Conservation (phyloP, 345 rosid genomes). For the Citrus unshiu region DNA sequence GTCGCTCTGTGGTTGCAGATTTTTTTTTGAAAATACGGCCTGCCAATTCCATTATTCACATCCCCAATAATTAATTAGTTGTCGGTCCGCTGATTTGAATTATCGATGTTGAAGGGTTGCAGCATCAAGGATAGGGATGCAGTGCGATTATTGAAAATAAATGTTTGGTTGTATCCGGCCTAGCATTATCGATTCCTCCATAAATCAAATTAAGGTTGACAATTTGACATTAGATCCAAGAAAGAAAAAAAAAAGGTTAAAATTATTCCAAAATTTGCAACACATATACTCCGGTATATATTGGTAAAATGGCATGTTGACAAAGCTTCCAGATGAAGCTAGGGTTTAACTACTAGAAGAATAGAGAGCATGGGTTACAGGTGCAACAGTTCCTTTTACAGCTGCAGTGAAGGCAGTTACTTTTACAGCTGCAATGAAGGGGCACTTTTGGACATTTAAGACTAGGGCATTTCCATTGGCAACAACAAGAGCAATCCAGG, state of each 20-base stretch:
- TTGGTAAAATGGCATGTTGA: constrained; percentile 10
- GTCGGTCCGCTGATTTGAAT: constrained; percentile 20
- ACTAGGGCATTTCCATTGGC: constrained; percentile 45
- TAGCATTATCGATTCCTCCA: neutral
- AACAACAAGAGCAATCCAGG: constrained; percentile 42
- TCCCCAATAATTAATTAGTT: constrained; percentile 12
- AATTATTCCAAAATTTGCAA: neutral
- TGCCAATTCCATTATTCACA: constrained; percentile 17
- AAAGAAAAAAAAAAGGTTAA: neutral
- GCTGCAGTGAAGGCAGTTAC: constrained; percentile 36
- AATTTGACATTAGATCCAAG: too few species aligned
- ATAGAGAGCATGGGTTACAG: constrained; percentile 55
- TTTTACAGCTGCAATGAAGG: constrained; percentile 43
- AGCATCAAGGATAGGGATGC: neutral
- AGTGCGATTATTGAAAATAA: neutral
- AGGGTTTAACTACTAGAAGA: constrained; percentile 34
- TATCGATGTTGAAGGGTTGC: neutral
- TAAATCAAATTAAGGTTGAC: too few species aligned
- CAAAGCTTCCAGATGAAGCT: constrained; percentile 2
- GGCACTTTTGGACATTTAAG: constrained; percentile 54
- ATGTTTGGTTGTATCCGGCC: neutral
- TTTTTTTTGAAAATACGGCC: neutral
- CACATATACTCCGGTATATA: neutral
- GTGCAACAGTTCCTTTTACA: constrained; percentile 42
- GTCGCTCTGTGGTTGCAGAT: neutral